Evolutionary conservation across 2,329 filamentous ascomycete species (phyloP), one percentile per base, ranked within the genome.

Genomic region (Colletotrichum orbiculare): DNA sequence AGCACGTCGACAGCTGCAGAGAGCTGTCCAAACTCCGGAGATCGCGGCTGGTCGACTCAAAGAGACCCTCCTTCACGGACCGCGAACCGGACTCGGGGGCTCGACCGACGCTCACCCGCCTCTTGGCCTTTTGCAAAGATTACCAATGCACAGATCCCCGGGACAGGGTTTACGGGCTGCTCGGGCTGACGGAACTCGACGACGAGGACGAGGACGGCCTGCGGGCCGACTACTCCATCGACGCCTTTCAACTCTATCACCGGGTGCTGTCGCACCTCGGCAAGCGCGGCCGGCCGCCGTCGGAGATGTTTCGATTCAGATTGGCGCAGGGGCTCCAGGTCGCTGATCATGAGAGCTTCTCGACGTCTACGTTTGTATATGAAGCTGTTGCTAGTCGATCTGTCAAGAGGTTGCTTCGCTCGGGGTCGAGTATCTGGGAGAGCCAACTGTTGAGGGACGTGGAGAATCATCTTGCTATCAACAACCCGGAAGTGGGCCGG

Each of bases 101-200:
- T n/a, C 69, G 33, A 49, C 63, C 59, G 35, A 67, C 35, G 11
- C 67, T 72, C 7, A 46, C 69, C 17, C 63, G 68, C 6, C 67
- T 70, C 17, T 69, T 69, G 54, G 69, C 66, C 17, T 67, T 66
- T 15, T 68, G 42, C 2, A 49, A 69, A 13, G 65, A 67, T 3
- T 48, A 58, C 2, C 58, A 56, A 4, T 69, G 69, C 8, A 70
- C 71, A 2, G 62, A 68, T 8, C 66, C 67, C 2, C 62, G 69
- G 15, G 72, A 73, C 38, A 67, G 71, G 34, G 64, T 74, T 1
- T 73, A 73, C 34, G 68, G 68, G 3, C 60, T 74, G 11, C 57
- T 73, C 1, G 71, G 70, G 7, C 64, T 73, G 5, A 60, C 47
- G 2, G 54, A 59, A 1, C 39, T 25, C 6, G 41, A 53, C 11